phyloP scores from a whole-genome alignment of 139 green algal genomes.

The Gonium pectorale region DNA sequence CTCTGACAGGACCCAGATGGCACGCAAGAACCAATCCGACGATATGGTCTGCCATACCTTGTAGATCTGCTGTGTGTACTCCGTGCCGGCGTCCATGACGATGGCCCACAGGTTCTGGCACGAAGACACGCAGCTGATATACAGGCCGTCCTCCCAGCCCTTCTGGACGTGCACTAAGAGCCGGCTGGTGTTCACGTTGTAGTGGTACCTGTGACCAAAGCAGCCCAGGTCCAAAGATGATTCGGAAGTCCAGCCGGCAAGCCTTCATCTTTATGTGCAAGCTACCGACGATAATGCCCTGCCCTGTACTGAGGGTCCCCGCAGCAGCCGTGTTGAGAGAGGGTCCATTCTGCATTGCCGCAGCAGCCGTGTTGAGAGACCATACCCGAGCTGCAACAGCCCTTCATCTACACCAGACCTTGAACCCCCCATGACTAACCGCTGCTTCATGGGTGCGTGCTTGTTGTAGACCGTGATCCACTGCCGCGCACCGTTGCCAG shows the following conservation, averaged over 20 bases:
- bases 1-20: no score
- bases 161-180: conserved; percentile 89
- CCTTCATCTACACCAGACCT: no score
- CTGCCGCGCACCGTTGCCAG: conserved; percentile 96
- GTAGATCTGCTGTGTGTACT: conserved; percentile 99
- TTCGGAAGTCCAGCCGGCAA: no score
- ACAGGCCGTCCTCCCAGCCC: conserved; percentile 85
- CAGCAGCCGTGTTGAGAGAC: no score
- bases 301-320: no score
- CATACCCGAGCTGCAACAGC: no score
- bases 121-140: conserved; percentile 94
- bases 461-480: conserved; percentile 99
- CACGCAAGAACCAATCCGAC: no score
- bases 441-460: conserved; percentile 98
- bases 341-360: no score
- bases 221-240: not conserved
- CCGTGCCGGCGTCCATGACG: conserved; percentile 86
- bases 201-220: conserved; percentile 96
- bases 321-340: not conserved
- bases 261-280: no score
- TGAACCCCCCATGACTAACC: conserved; percentile 69
- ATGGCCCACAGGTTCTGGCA: conserved; percentile 97
- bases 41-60: conserved; percentile 99
- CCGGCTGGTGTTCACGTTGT: conserved; percentile 97
- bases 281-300: no score